These are phyloP conservation scores for Boletus subparvulus DNA, from an alignment of 768 basidiomycete genomes.

Conservation along the genomic window DNA sequence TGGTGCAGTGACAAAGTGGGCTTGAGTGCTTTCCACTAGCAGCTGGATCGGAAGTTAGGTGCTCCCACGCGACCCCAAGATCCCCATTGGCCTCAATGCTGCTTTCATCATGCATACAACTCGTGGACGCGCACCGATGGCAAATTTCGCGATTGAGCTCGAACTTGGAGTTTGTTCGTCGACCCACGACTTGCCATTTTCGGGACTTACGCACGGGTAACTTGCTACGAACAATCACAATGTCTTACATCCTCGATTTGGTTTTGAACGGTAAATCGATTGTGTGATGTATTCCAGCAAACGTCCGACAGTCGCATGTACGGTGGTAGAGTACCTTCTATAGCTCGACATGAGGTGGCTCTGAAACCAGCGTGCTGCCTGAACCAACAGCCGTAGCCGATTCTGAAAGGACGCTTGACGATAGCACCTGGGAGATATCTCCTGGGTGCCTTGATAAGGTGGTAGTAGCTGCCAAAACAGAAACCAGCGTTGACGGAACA, in stretches of 20 bases:
- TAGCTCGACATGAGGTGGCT: constrained; percentile 17
- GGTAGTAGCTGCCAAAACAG: constrained; percentile 9
- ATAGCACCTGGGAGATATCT: not conserved
- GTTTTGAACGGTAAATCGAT: not conserved
- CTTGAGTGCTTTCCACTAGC: too few species aligned
- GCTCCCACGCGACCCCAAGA: too few species aligned
- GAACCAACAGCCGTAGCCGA: not conserved
- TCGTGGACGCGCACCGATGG: too few species aligned
- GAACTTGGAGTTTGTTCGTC: too few species aligned
- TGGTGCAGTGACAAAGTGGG: too few species aligned
- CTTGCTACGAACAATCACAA: not conserved
- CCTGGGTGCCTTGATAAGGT: not conserved
- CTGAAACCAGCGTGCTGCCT: not conserved
- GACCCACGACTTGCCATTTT: not conserved
- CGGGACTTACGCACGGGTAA: not conserved
- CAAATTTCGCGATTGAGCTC: too few species aligned
- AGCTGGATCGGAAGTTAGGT: too few species aligned
- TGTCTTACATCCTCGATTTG: not conserved
- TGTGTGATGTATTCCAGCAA: not conserved
- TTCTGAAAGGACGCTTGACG: not conserved
- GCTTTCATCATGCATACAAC: too few species aligned
- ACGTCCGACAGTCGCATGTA: not conserved
- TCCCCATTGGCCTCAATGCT: too few species aligned
- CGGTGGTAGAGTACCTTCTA: constrained; percentile 4
- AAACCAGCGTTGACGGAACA: constrained; percentile 10